These are phyloP conservation scores for Verticillium dahliae DNA, from an alignment of 2,329 filamentous ascomycete species.

Conservation along the genomic window DNA sequence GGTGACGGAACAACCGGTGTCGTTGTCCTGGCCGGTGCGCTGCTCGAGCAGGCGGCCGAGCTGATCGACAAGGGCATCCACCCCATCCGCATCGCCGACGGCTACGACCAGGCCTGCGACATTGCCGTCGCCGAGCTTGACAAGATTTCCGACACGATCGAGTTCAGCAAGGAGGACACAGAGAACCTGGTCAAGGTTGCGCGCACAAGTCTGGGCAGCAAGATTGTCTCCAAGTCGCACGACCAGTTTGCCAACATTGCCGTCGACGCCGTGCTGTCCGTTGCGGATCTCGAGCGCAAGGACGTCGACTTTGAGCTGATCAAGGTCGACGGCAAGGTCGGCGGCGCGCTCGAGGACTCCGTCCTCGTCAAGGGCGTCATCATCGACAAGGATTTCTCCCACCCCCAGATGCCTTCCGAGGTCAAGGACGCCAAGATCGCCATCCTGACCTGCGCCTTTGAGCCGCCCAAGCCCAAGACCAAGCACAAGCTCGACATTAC, in stretches of 20 bases:
- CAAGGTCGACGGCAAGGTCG: conserved; percentile 98
- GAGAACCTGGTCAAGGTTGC: conserved; percentile 90
- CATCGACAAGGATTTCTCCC: conserved; percentile 98
- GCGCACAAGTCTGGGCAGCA: conserved; percentile 92
- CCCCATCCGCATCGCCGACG: conserved; percentile 96
- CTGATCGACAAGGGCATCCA: conserved; percentile 99
- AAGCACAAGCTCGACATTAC: conserved; percentile 99
- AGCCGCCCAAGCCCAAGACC: conserved; percentile 98
- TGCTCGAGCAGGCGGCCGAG: conserved; percentile 93
- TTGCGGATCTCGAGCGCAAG: conserved; percentile 90
- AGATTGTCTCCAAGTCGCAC: conserved; percentile 98
- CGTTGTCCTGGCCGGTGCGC: conserved; percentile 87
- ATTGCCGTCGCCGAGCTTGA: conserved; percentile 91
- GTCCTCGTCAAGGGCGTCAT: conserved; percentile 96
- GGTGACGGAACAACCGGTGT: conserved; percentile 97
- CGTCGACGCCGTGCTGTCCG: conserved; percentile 92
- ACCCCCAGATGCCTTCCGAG: conserved; percentile 97
- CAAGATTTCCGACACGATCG: conserved; percentile 83
- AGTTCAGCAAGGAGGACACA: conserved; percentile 75
- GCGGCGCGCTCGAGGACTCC: conserved; percentile 86
- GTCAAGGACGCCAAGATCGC: conserved; percentile 94
- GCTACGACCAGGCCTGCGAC: conserved; percentile 96
- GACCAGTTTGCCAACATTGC: conserved; percentile 97
- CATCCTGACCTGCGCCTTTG: conserved; percentile 95
- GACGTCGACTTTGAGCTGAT: conserved; percentile 99